phyloP scores from a whole-genome alignment of 805 yeast genomes.

The Nakazawaea wyomingensis region DNA sequence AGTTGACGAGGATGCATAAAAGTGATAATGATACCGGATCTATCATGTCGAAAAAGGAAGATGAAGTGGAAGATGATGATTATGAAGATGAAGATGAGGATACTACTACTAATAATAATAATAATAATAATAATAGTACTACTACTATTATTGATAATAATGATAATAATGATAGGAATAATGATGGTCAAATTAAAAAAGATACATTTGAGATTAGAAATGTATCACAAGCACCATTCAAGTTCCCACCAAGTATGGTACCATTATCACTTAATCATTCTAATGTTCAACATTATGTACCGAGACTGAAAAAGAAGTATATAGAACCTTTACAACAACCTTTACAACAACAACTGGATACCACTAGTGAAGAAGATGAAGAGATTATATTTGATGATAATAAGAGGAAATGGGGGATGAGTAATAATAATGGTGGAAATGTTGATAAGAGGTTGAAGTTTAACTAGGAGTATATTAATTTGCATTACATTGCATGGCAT shows the following conservation, averaged over 20 bases:
- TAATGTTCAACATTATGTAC: constrained; percentile 14
- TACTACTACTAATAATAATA: too few relatives aligned
- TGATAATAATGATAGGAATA: too few relatives aligned
- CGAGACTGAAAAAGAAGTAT: constrained; percentile 5
- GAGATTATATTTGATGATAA: constrained; percentile 1
- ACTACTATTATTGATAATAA: too few relatives aligned
- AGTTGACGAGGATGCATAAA: constrained; percentile 21
- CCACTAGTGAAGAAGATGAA: constrained; percentile 14
- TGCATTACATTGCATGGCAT: too few relatives aligned
- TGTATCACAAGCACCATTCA: constrained; percentile 17
- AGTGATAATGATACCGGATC: neutral
- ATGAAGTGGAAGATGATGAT: constrained; percentile 33
- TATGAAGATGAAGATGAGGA: constrained; percentile 31
- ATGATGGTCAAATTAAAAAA: constrained; percentile 18
- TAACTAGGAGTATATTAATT: too few relatives aligned
- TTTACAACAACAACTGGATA: constrained; percentile 9
- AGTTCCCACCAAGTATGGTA: constrained; percentile 23
- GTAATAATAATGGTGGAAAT: neutral
- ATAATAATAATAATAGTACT: too few relatives aligned
- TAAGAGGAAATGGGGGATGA: neutral
- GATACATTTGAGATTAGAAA: constrained; percentile 17
- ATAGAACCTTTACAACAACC: constrained; percentile 3
- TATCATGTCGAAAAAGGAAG: constrained; percentile 6
- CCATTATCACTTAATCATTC: constrained; percentile 20
- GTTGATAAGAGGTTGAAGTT: constrained; percentile 1